A percentile compares a stretch with the other conserved stretches of the same genome.
Evolutionary conservation across 768 basidiomycete species (phyloP).

Genomic region (Lenzites betulinus): DNA sequence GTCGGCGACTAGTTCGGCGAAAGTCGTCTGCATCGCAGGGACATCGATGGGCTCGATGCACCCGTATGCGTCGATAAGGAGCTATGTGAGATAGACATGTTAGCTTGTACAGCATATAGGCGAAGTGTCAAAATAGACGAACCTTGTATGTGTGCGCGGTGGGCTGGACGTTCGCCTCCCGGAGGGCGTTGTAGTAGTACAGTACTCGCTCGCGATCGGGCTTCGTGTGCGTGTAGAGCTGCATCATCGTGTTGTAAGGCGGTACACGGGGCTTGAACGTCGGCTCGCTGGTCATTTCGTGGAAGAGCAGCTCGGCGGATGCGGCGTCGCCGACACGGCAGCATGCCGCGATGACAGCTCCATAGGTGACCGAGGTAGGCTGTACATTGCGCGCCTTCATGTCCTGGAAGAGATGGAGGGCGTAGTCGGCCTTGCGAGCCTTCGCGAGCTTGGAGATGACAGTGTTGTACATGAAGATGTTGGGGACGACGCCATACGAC

Average conservation of each 20-base stretch:
- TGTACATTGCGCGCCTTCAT: constrained; percentile 70
- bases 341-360: constrained; percentile 91
- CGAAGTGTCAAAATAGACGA: constrained; percentile 21
- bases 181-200: constrained; percentile 71
- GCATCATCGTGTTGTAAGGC: constrained; percentile 99
- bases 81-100: constrained; percentile 40
- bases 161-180: constrained; percentile 61
- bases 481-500: constrained; percentile 67
- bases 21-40: constrained; percentile 68
- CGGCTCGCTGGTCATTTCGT: constrained; percentile 72
- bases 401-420: constrained; percentile 82
- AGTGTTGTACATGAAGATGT: constrained; percentile 93
- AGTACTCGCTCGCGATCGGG: constrained; percentile 80
- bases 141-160: constrained; percentile 96
- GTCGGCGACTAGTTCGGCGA: constrained; percentile 56
- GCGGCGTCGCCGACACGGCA: constrained; percentile 87
- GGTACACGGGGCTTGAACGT: constrained; percentile 90
- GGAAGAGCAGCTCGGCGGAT: constrained; percentile 81
- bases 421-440: constrained; percentile 90
- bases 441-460: constrained; percentile 95
- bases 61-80: constrained; percentile 89
- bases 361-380: constrained; percentile 90
- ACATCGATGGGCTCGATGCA: constrained; percentile 82
- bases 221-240: constrained; percentile 88
- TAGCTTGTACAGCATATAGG: constrained; percentile 10